phyloP scores from a whole-genome alignment of 1,284 basidiomycete species.

The Inonotus obliquus region DNA sequence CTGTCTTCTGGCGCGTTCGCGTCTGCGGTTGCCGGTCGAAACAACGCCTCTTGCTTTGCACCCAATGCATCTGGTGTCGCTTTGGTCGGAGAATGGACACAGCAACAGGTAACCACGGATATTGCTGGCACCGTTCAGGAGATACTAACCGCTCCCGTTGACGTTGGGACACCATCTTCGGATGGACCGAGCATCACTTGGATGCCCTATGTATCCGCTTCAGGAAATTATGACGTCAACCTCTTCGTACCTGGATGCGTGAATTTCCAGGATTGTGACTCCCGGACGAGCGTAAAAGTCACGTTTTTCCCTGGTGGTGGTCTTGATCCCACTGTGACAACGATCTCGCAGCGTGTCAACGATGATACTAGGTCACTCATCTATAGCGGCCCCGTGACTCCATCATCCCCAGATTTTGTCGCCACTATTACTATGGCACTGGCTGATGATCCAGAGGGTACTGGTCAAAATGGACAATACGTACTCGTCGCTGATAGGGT shows the following conservation, averaged over 20 bases:
- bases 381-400: slow-evolving; percentile 80
- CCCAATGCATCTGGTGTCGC: slow-evolving; percentile 62
- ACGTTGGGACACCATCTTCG: slow-evolving; percentile 56
- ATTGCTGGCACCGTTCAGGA: slow-evolving; percentile 78
- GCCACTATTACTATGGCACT: slow-evolving; percentile 72
- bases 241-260: slow-evolving; percentile 86
- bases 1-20: slow-evolving; percentile 89
- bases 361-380: slow-evolving; percentile 60
- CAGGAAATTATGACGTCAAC: slow-evolving; percentile 83
- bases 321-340: slow-evolving; percentile 58
- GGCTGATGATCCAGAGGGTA: slow-evolving; percentile 53
- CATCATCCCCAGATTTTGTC: slow-evolving; percentile 66
- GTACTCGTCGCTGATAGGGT: slow-evolving; percentile 80
- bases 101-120: slow-evolving; percentile 56
- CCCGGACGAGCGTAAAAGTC: slow-evolving; percentile 80
- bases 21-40: slow-evolving; percentile 57
- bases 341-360: slow-evolving; percentile 70
- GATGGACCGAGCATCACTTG: slow-evolving; percentile 79
- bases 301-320: slow-evolving; percentile 76
- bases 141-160: slow-evolving; percentile 67
- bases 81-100: slow-evolving; percentile 66
- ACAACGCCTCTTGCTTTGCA: slow-evolving; percentile 71
- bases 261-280: slow-evolving; percentile 73
- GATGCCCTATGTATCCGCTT: slow-evolving; percentile 84
- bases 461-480: slow-evolving; percentile 61